Percentiles rank a stretch among this genome's conserved stretches.
Evolutionary conservation across 352 stramenopile genomes (phyloP).

Genomic region (Phytopythium montanum): DNA sequence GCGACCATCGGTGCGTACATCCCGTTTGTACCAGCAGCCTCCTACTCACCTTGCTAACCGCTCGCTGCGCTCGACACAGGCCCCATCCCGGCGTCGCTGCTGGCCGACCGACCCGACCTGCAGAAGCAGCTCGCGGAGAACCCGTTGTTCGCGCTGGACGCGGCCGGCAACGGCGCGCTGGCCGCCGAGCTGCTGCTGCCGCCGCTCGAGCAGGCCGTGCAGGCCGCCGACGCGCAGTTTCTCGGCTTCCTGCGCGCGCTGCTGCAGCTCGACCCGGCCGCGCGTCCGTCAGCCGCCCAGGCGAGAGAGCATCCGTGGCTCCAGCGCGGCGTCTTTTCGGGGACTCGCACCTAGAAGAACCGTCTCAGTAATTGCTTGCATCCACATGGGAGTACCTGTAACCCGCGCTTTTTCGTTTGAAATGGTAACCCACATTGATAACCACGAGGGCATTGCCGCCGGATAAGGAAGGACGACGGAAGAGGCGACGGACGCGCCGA

Average conservation of each 20-base stretch:
- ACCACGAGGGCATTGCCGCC: neutral
- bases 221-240: conserved; percentile 55
- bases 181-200: conserved; percentile 24
- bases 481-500: neutral
- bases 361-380: neutral
- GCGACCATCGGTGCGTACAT: conserved; percentile 58
- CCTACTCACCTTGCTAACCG: neutral
- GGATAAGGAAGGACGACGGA: conserved; percentile 1
- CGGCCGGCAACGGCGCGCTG: conserved; percentile 46
- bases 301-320: conserved; percentile 69
- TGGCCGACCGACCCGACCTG: conserved; percentile 45
- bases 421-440: neutral
- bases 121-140: conserved; percentile 56
- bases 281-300: conserved; percentile 44
- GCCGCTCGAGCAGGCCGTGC: conserved; percentile 49
- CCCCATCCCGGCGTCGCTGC: conserved; percentile 58
- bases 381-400: neutral
- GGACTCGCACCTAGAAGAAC: conserved; percentile 33
- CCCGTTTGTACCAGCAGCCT: neutral
- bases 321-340: conserved; percentile 54
- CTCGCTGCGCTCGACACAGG: conserved; percentile 18
- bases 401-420: conserved; percentile 1
- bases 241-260: conserved; percentile 65
- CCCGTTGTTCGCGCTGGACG: conserved; percentile 47
- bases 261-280: conserved; percentile 59